These are phyloP conservation scores for Boeremia exigua DNA, from an alignment of 2,329 filamentous ascomycete species.

Conservation along the genomic window DNA sequence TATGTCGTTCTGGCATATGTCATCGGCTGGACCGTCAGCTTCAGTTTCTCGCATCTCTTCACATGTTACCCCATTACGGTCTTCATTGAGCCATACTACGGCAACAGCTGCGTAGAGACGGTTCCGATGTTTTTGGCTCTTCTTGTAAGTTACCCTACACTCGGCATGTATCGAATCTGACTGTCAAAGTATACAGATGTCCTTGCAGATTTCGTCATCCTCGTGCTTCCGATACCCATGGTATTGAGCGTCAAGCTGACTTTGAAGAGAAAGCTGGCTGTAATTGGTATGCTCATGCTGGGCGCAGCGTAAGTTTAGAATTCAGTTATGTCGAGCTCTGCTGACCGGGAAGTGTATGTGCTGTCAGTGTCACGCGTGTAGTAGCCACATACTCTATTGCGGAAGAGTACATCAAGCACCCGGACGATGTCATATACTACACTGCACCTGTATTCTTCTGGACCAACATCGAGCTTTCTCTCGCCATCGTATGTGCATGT, in stretches of 20 bases:
- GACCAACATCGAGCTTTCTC: conserved; percentile 38
- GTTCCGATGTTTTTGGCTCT: conserved; percentile 32
- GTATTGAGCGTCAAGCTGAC: conserved; percentile 29
- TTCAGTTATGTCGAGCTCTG: background rate
- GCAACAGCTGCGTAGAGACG: conserved; percentile 31
- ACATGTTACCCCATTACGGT: conserved; percentile 37
- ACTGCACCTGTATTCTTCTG: conserved; percentile 38
- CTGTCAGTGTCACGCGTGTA: conserved; percentile 30
- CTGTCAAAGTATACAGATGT: conserved; percentile 24
- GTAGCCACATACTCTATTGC: conserved; percentile 28
- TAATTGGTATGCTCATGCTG: conserved; percentile 29
- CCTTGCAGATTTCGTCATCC: conserved; percentile 29
- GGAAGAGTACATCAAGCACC: conserved; percentile 26
- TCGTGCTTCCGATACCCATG: conserved; percentile 35
- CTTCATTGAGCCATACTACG: conserved; percentile 35
- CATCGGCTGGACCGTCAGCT: conserved; percentile 32
- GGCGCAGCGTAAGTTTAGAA: conserved; percentile 25
- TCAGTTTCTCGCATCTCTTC: conserved; percentile 34
- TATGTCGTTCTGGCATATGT: conserved; percentile 29
- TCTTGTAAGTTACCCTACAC: conserved; percentile 16
- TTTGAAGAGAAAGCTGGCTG: conserved; percentile 27
- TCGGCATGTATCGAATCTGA: conserved; percentile 1
- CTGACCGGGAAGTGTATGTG: conserved; percentile 23
- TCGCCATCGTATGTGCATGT: conserved; percentile 33
- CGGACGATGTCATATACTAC: conserved; percentile 32